Evolutionary conservation across 2,329 filamentous ascomycete species (phyloP), one percentile per base, ranked within the genome.

Genomic region (Fusarium secorum): DNA sequence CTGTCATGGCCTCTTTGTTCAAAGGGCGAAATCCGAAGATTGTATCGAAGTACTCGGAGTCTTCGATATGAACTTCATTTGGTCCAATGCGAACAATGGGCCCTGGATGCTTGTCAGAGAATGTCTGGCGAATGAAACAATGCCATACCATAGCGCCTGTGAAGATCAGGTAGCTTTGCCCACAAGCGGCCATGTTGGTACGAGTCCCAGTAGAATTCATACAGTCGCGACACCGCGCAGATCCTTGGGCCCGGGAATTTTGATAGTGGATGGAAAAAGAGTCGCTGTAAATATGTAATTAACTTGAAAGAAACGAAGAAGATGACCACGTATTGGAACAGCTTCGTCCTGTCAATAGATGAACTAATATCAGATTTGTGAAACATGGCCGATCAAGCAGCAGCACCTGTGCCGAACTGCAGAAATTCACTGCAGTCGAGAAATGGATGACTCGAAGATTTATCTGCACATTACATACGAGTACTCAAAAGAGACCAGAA

Each of bases 1-100:
- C 59, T 2, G 59, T 49, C 59, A 62, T 59, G 11, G 53, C 59
- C 30, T 62, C 59, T n/a, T 62, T 59, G 24, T 62, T 62, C 24
- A 62, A 20, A 14, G 30, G 53, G 14, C 59, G 59, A 28, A 62
- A 62, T 10, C 59, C 59, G 13, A 62, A 62, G 22, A 59, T 42
- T 4, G 59, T 30, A n/a, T 59, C 42, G 8, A 62, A 62, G 26
- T 59, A 59, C n/a, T 59, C 22, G 15, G 42, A 62, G 42, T 62
- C 59, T 28, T 62, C 22, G 13, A 62, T 49, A 22, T 62, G 59
- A 15, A 62, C 18, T 38, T 62, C 59, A 17, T 62, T 59, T n/a
- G 53, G 36, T 6, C 56, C 48, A 22, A 57, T 57, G 14, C 54
- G 42, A 28, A 51, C 13, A 20, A 57, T 38, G 5, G 54, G 42